These are phyloP conservation scores for Mycena rosella DNA, from an alignment of 768 basidiomycete species.

Conservation along the genomic window DNA sequence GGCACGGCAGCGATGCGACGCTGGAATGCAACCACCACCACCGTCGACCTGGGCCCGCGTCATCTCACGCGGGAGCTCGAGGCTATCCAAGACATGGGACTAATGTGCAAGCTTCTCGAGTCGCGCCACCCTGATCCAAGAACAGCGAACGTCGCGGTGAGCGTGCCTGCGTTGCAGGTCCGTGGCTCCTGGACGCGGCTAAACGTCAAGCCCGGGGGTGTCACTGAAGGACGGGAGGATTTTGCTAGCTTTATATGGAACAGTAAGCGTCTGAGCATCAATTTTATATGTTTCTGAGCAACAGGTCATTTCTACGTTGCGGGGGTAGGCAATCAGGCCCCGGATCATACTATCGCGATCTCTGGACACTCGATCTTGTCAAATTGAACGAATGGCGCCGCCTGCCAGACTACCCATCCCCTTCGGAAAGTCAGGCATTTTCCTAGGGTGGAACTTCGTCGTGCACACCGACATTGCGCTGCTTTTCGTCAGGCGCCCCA, in stretches of 20 bases:
- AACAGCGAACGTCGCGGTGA: conserved; percentile 22
- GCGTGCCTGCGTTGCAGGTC: conserved; percentile 44
- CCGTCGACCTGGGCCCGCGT: conserved; percentile 28
- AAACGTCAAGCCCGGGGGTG: conserved; percentile 29
- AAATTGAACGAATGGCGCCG: conserved; percentile 43
- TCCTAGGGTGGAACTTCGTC: conserved; percentile 42
- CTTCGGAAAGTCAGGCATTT: conserved; percentile 25
- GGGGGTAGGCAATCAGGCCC: conserved; percentile 42
- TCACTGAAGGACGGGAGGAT: conserved; percentile 32
- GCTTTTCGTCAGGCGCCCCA: conserved; percentile 48
- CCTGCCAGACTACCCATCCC: conserved; percentile 43
- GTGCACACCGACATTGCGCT: conserved; percentile 48
- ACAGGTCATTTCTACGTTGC: conserved; percentile 47
- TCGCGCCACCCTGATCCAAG: conserved; percentile 48
- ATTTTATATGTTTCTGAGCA: no score
- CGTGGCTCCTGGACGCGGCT: conserved; percentile 54
- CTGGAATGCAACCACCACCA: conserved; percentile 5
- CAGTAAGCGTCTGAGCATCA: no score
- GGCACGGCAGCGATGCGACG: conserved; percentile 16
- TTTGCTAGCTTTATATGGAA: conserved; percentile 48
- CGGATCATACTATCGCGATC: conserved; percentile 45
- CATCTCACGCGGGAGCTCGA: no score
- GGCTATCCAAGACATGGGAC: no score
- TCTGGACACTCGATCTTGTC: conserved; percentile 44
- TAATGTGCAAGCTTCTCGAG: conserved; percentile 13